Conservation (phyloP, 768 basidiomycete species). For the Boletus subcaerulescens region DNA sequence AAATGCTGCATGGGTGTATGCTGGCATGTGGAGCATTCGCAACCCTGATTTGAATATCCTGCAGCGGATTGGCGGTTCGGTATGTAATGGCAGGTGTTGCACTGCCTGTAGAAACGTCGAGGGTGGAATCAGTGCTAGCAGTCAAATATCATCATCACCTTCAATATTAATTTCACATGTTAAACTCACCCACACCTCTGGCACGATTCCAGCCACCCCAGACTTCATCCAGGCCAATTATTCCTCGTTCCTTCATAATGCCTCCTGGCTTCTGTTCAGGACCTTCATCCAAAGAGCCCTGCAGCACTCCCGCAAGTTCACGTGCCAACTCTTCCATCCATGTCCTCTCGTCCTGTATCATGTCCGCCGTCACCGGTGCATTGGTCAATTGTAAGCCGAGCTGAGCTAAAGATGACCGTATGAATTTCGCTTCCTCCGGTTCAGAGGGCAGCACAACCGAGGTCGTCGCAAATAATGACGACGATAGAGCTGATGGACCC, state of each 20-base stretch:
- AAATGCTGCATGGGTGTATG: conserved; percentile 68
- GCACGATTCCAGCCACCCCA: conserved; percentile 97
- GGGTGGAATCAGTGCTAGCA: conserved; percentile 85
- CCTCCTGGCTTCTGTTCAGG: conserved; percentile 36
- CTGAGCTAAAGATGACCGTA: conserved; percentile 85
- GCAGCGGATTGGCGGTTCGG: conserved; percentile 61
- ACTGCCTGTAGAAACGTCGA: conserved; percentile 77
- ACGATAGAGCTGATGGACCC: conserved; percentile 21
- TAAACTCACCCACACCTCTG: conserved; percentile 70
- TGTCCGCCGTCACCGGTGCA: conserved; percentile 83
- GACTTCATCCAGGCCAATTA: conserved; percentile 86
- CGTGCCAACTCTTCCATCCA: conserved; percentile 81
- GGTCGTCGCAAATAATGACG: conserved; percentile 24
- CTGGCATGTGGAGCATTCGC: conserved; percentile 79
- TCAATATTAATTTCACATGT: neutral
- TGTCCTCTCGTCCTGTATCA: conserved; percentile 75
- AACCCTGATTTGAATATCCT: conserved; percentile 74
- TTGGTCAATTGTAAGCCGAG: conserved; percentile 78
- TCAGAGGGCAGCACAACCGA: conserved; percentile 46
- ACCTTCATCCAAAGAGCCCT: conserved; percentile 34
- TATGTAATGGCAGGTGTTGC: conserved; percentile 62
- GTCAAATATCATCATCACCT: neutral
- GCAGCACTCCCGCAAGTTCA: conserved; percentile 77
- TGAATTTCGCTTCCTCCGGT: conserved; percentile 82
- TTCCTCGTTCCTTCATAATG: conserved; percentile 75